These are phyloP conservation scores for Hevea brasiliensis DNA, from an alignment of 345 rosid genomes.

Conservation along the genomic window DNA sequence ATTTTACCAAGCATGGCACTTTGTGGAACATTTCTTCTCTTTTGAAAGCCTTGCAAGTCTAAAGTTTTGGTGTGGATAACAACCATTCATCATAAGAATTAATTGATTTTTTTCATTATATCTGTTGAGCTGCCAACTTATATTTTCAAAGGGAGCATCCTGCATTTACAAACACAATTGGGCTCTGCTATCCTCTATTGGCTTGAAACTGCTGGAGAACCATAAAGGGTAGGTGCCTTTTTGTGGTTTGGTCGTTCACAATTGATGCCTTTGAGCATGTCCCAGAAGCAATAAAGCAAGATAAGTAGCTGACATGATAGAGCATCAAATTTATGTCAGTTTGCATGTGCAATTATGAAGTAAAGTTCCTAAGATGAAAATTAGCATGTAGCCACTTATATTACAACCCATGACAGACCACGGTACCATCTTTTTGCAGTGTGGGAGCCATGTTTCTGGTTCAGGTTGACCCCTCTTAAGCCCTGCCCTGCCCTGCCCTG, in stretches of 20 bases:
- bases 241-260: background rate
- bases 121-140: no score
- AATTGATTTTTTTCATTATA: no score
- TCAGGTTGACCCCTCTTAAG: background rate
- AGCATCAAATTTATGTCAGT: constrained; percentile 25
- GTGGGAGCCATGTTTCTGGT: constrained; percentile 16
- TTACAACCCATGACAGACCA: background rate
- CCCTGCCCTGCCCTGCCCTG: background rate
- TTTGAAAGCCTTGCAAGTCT: background rate
- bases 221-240: background rate
- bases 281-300: background rate
- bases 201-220: background rate
- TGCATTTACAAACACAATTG: no score
- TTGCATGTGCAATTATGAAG: constrained; percentile 37
- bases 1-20: no score
- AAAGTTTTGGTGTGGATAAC: no score
- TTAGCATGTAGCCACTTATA: constrained; percentile 9
- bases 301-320: background rate
- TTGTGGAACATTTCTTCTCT: background rate
- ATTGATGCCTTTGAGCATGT: background rate
- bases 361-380: constrained; percentile 8
- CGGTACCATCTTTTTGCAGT: background rate
- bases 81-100: background rate
- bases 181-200: background rate
- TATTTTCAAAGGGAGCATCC: no score